Base-by-base conservation (phyloP, 129 eudicot species). In the Centrapalus pauciflorus region DNA sequence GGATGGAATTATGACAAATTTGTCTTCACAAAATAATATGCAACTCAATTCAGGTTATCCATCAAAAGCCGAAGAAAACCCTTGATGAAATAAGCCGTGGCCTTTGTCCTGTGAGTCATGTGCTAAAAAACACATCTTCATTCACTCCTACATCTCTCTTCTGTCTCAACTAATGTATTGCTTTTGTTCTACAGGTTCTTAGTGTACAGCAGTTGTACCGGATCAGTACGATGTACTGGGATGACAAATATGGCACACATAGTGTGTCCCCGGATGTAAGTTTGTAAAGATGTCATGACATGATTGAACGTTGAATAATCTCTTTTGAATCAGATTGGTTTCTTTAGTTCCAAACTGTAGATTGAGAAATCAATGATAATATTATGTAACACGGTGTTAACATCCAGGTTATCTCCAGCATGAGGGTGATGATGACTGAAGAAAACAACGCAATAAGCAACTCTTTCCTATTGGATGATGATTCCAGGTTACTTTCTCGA, bases 341-440 rank as follows among this genome's bases (percentile, higher is more conserved):
- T 40, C 14, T 7, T 23, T 33, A 19, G 57, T 61, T 40, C 38
- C 5, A 70, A 19, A 38, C 10, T 37, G 26, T 48, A 7, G 54
- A 25, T 67, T 5, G 27, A 41, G 26, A 29, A 33, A 71, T 28
- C 38, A 58, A 27, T 29, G 16, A 41, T 33, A 40, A 7, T 17
- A 48, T 48, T 17, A 12, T 43, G 7, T 14, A n/a, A 43, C 50
- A 0, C 8, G 17, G 16, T 17, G 52, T n/a, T 5, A 46, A n/a
- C 21, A 7, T 33, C 24, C 71, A 87, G 95, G 95, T 87, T 64
- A 83, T 87, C 63, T 78, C 87, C 40, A 83, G 74, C 70, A 87
- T 87, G 87, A 80, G 95, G 78, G 90, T 87, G 55, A 69, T 76
- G 78, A 87, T 87, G 95, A 87, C 90, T 10, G 95, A 87, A 75